These are phyloP conservation scores for Aspergillus luchuensis DNA, from an alignment of 2,329 filamentous ascomycete species.

Conservation along the genomic window DNA sequence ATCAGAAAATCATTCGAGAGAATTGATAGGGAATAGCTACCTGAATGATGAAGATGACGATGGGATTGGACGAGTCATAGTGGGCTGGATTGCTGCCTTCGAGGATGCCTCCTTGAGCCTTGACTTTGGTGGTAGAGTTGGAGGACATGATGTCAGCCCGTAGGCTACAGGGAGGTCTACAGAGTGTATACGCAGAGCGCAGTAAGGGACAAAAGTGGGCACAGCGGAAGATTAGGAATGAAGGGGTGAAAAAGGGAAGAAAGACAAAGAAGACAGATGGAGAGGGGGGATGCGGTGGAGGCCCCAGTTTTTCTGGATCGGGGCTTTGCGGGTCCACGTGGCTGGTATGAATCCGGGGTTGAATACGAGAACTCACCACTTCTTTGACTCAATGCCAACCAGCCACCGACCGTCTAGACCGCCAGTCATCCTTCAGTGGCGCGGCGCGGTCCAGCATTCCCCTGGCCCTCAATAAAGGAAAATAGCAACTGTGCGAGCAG, in stretches of 20 bases:
- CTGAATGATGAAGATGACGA: conserved; percentile 76
- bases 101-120: conserved; percentile 68
- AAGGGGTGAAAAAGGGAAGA: neutral
- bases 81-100: conserved; percentile 69
- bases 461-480: no score
- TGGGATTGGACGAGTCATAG: conserved; percentile 71
- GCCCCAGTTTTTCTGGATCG: neutral
- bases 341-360: no score
- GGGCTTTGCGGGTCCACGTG: conserved; percentile 2
- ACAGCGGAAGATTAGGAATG: neutral
- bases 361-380: neutral
- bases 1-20: neutral
- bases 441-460: no score
- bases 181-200: neutral
- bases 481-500: no score
- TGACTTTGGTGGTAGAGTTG: conserved; percentile 20
- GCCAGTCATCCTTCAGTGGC: neutral
- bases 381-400: neutral
- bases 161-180: neutral
- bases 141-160: conserved; percentile 22
- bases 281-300: conserved; percentile 1
- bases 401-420: neutral
- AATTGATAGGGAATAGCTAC: conserved; percentile 40
- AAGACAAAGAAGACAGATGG: neutral
- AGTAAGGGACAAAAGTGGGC: neutral